Evolutionary conservation across 306 rosid genomes (phyloP), one percentile per base, ranked within the genome.

Genomic region (Benincasa hispida): DNA sequence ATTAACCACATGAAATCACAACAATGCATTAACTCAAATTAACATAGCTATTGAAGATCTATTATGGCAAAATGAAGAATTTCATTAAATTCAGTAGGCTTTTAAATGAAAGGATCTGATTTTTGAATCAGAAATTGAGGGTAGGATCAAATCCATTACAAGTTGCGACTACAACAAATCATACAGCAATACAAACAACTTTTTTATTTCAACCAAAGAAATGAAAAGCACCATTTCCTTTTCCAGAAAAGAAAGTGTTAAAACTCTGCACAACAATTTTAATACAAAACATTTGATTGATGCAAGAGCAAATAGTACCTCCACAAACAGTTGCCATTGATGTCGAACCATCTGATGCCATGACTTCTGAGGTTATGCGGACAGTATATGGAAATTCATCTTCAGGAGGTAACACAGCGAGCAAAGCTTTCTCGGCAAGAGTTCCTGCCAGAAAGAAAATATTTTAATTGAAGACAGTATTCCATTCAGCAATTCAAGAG

Each of bases 271-370:
- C 61, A 48, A 48, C 24, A 73, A 30, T 73, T 18, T 28, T 8
- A 48, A 25, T 27, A 12, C 19, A 8, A 3, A 12, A 34, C 21
- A 65, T 32, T 32, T 15, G 2, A 34, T 19, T 37, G 39, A 57
- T 22, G 42, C 32, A 50, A 51, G 42, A 50, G 25, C 21, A 50
- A 68, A 72, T 57, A 57, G 73, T 87, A 94, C 99, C 99, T 89
- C 95, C 99, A 86, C 97, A 92, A 67, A 94, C 99, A 59, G 96
- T 89, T 45, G 96, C 99, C 99, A 94, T 94, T 81, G 99, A 94
- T 35, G 99, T 94, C 62, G 99, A 94, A 61, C 99, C 99, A 62
- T 94, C 99, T 24, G 99, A 94, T 62, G 94, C 96, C 99, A 90
- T 92, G 77, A 94, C 99, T 86, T 94, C 97, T 53, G 99, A 92